These are phyloP conservation scores for Colletotrichum caudatum DNA, from an alignment of 2,329 filamentous ascomycete genomes.

Conservation along the genomic window DNA sequence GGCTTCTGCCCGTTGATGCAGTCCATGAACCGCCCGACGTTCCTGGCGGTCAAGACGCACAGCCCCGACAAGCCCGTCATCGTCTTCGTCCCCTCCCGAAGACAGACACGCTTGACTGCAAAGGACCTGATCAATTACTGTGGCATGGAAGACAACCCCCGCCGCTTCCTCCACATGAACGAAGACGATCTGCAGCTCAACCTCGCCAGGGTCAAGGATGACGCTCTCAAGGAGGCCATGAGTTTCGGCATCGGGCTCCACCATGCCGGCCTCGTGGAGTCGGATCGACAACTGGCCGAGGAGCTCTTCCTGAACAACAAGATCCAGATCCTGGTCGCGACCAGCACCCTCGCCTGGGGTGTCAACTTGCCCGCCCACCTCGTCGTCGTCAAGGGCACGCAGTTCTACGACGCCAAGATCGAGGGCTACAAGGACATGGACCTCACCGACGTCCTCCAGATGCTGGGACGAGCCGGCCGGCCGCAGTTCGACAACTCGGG, in stretches of 20 bases:
- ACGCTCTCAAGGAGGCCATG: constrained; percentile 90
- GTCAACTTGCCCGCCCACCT: constrained; percentile 97
- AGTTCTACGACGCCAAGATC: constrained; percentile 97
- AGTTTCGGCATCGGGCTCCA: constrained; percentile 97
- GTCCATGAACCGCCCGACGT: constrained; percentile 98
- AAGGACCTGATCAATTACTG: constrained; percentile 98
- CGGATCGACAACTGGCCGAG: constrained; percentile 90
- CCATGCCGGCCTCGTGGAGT: constrained; percentile 96
- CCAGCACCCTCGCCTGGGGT: constrained; percentile 96
- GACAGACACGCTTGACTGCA: constrained; percentile 94
- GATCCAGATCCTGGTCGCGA: constrained; percentile 96
- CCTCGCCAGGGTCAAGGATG: constrained; percentile 90
- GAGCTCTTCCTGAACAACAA: constrained; percentile 98
- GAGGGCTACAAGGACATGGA: constrained; percentile 99
- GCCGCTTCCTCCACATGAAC: constrained; percentile 91
- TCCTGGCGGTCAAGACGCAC: constrained; percentile 95
- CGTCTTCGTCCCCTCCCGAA: constrained; percentile 94
- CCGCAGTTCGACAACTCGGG: constrained; percentile 97
- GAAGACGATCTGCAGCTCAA: constrained; percentile 94
- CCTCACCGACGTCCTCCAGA: constrained; percentile 95
- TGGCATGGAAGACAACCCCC: constrained; percentile 97
- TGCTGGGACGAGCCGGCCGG: constrained; percentile 94
- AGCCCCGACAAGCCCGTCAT: constrained; percentile 97
- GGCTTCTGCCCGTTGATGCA: constrained; percentile 99
- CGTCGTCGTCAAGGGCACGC: constrained; percentile 97